A percentile compares a stretch with the other conserved stretches of the same genome.
Evolutionary conservation across 2,329 filamentous ascomycete genomes (phyloP).

Genomic region (Diaporthe longicolla): DNA sequence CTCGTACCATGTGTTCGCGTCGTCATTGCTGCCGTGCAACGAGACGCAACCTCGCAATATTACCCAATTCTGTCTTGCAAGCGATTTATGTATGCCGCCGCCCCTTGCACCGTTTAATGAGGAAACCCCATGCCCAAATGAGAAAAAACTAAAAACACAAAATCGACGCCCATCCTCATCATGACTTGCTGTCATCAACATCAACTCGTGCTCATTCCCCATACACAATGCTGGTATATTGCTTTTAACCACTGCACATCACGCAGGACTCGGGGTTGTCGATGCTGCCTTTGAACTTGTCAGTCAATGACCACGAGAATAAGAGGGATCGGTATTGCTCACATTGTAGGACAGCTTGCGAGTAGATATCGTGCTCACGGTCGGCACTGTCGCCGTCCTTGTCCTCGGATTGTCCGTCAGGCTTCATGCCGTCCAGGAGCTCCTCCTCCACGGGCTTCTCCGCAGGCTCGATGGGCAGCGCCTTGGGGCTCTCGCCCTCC

Average conservation of each 20-base stretch:
- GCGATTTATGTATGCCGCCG: constrained; percentile 34
- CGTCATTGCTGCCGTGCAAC: constrained; percentile 37
- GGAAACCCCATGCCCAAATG: constrained; percentile 25
- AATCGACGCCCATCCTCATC: constrained; percentile 34
- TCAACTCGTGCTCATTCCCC: constrained; percentile 34
- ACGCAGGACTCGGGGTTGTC: constrained; percentile 95
- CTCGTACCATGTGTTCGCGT: constrained; percentile 35
- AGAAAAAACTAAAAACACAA: constrained; percentile 7
- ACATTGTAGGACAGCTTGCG: constrained; percentile 91
- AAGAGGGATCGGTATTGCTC: constrained; percentile 54
- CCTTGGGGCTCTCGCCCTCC: constrained; percentile 84
- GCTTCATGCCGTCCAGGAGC: constrained; percentile 64
- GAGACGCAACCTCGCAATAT: constrained; percentile 33
- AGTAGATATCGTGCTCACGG: constrained; percentile 93
- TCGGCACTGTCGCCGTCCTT: constrained; percentile 78
- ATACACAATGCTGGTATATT: constrained; percentile 9
- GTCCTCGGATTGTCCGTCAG: constrained; percentile 77
- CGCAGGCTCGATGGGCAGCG: constrained; percentile 79
- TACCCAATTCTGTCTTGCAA: constrained; percentile 40
- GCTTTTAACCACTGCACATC: constrained; percentile 92
- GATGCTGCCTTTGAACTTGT: constrained; percentile 79
- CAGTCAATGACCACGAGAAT: constrained; percentile 45
- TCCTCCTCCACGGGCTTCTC: constrained; percentile 76
- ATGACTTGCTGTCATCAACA: constrained; percentile 31
- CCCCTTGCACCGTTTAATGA: constrained; percentile 26